Evolutionary conservation across 352 stramenopile genomes (phyloP), one percentile per base, ranked within the genome.

Genomic region (Phytophthora chlamydospora): DNA sequence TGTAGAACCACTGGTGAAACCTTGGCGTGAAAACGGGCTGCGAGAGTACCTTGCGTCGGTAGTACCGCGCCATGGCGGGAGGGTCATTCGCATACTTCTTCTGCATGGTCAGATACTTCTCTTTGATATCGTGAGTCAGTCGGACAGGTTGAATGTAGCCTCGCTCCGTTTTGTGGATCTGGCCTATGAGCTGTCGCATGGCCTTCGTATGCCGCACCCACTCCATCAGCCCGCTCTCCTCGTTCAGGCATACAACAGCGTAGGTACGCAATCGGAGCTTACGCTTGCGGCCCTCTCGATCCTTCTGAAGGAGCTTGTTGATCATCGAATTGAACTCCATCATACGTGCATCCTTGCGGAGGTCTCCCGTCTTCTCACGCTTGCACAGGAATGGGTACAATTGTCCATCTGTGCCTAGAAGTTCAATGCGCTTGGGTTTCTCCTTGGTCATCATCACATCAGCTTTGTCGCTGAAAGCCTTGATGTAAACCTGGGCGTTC

Each of bases 301-400:
- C 86, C 55, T 87, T 88, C 35, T 95, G 78, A 52, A 99, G 86
- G n/a, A 99, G 78, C 50, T 98, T 96, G 83, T 99, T 99, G 44
- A 99, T 98, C 63, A 99, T 98, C 52, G 91, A 98, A 65, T 98
- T 99, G 51, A 99, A 98, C 75, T 99, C 98, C 94, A 99, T 99
- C 75, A 99, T 97, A 35, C 97, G 92, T 17, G 97, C 93, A 80
- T 99, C 98, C 81, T 99, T 99, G 36, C 98, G 87, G 46, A 99
- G 81, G 73, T 99, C 98, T 6, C 98, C 98, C 35, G 97, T 98
- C 61, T 97, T 98, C 71, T 99, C 98, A 43, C 97, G 89, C 58
- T 98, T 98, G 71, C 93, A 98, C 40, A 98, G 60, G 67, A 98
- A 98, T 34, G 89, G 78, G 53, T 97, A 96, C 31, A 72, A 56